Conservation (phyloP, 176 grass and related monocot species). For the Tuctoria greenei region DNA sequence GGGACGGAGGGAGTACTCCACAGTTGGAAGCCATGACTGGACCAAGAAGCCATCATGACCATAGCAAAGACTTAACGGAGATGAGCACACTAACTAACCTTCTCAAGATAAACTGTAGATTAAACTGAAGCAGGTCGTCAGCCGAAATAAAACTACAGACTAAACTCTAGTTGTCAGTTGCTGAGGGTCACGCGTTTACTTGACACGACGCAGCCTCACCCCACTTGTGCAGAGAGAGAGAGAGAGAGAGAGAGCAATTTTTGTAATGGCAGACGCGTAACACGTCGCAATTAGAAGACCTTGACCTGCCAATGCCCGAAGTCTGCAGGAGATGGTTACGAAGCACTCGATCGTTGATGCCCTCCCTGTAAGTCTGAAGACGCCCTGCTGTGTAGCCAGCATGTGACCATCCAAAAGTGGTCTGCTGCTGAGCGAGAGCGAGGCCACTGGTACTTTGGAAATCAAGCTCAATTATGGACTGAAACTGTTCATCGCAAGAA, state of each 20-base stretch:
- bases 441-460: neutral
- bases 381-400: conserved; percentile 11
- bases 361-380: neutral
- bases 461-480: neutral
- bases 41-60: neutral
- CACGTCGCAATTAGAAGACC: conserved; percentile 44
- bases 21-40: conserved; percentile 12
- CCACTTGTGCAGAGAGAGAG: neutral
- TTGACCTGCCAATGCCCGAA: conserved; percentile 30
- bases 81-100: conserved; percentile 14
- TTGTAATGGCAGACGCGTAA: conserved; percentile 43
- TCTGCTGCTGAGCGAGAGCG: too few relatives aligned
- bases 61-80: neutral
- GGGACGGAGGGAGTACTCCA: too few relatives aligned
- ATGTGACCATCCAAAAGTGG: conserved; percentile 7
- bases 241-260: too few relatives aligned
- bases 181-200: conserved; percentile 39
- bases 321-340: neutral
- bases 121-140: neutral
- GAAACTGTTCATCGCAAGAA: neutral
- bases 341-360: too few relatives aligned
- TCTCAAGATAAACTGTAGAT: neutral
- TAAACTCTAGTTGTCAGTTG: neutral
- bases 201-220: conserved; percentile 13
- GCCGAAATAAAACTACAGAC: neutral